Evolutionary conservation across 495 filamentous ascomycete genomes (phyloP).

Genomic region (Staphylotrichum tortipilum): DNA sequence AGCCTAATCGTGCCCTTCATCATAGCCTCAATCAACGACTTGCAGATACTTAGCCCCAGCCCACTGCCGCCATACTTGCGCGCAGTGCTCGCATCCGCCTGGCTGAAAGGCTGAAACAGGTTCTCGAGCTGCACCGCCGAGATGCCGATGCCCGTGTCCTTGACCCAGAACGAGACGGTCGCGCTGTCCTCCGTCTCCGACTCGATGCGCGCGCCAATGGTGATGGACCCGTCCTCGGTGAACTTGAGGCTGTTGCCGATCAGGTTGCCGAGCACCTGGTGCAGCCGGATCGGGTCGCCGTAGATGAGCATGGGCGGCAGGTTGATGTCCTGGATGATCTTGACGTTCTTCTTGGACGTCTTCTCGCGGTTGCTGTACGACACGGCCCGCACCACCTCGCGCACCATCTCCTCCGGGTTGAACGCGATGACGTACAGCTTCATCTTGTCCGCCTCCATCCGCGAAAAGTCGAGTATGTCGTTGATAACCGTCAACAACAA

Average conservation of each 20-base stretch:
- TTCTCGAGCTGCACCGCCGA: conserved; percentile 69
- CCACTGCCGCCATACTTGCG: conserved; percentile 86
- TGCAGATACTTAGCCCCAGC: conserved; percentile 86
- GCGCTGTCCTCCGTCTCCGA: conserved; percentile 60
- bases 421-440: conserved; percentile 80
- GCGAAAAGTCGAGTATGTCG: conserved; percentile 88
- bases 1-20: conserved; percentile 77
- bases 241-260: conserved; percentile 94
- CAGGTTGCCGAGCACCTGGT: conserved; percentile 88
- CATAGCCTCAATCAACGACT: conserved; percentile 86
- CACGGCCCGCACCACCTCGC: conserved; percentile 76
- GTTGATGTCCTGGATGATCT: conserved; percentile 64
- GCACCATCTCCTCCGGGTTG: conserved; percentile 76
- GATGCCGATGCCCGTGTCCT: conserved; percentile 87
- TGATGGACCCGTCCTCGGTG: conserved; percentile 77
- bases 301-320: conserved; percentile 72
- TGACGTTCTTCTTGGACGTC: conserved; percentile 48
- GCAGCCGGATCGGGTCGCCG: conserved; percentile 81
- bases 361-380: conserved; percentile 77
- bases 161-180: conserved; percentile 73
- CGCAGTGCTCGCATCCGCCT: conserved; percentile 80
- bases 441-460: conserved; percentile 93
- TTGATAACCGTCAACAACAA: conserved; percentile 90
- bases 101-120: conserved; percentile 84
- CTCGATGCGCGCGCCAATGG: conserved; percentile 62